A percentile compares a stretch with the other conserved stretches of the same genome.
phyloP scores from a whole-genome alignment of 345 rosid genomes.

The Melaleuca alternifolia region DNA sequence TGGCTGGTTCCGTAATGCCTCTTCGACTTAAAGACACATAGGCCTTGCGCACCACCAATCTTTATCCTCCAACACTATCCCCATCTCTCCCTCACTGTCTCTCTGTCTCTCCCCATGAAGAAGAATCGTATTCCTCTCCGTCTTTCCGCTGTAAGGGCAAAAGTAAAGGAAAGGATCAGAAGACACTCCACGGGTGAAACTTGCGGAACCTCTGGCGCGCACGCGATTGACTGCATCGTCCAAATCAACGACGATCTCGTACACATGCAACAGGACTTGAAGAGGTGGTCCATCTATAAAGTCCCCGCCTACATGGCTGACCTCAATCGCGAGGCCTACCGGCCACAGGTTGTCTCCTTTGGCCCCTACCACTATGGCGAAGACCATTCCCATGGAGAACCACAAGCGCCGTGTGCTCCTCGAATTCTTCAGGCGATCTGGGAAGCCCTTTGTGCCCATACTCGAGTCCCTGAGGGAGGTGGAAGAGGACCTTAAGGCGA shows the following conservation, averaged over 20 bases:
- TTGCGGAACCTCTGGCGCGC: neutral
- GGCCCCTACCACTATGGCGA: neutral
- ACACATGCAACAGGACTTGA: conserved; percentile 11
- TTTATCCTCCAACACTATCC: too few relatives aligned
- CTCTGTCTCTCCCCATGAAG: too few relatives aligned
- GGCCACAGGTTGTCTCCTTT: neutral
- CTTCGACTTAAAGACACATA: too few relatives aligned
- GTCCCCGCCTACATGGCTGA: conserved; percentile 13
- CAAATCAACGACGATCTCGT: neutral
- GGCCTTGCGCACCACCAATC: too few relatives aligned
- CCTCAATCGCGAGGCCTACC: conserved; percentile 20
- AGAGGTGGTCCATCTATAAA: conserved; percentile 24
- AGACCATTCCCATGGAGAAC: neutral
- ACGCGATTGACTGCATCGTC: neutral
- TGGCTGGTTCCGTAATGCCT: too few relatives aligned
- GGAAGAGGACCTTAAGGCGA: neutral
- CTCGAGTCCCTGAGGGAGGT: conserved; percentile 2
- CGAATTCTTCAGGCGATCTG: conserved; percentile 2
- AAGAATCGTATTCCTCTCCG: too few relatives aligned
- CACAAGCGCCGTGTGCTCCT: conserved; percentile 25
- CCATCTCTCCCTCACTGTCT: too few relatives aligned
- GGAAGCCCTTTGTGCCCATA: neutral
- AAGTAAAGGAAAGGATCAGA: too few relatives aligned
- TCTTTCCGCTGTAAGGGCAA: too few relatives aligned
- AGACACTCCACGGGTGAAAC: neutral